Conservation (phyloP, 306 rosid species). For the Astragalus membranaceus region DNA sequence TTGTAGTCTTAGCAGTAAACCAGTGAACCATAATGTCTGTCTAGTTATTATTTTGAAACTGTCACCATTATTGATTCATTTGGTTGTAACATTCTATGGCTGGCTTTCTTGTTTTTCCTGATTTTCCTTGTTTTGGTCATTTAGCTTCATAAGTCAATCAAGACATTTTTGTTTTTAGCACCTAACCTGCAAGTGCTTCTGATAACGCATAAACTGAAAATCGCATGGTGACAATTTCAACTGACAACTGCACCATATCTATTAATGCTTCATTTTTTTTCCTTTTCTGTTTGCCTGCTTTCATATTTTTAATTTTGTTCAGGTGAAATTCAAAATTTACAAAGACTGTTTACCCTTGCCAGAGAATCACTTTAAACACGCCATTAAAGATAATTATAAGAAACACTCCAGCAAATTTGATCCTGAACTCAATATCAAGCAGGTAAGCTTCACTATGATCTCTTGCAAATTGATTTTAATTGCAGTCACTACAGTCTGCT, state of each 20-base stretch:
- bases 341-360: slow-evolving; percentile 36
- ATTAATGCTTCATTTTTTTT: neutral
- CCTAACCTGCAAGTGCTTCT: neutral
- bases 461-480: neutral
- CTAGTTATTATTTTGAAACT: neutral
- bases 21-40: neutral
- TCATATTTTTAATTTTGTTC: slow-evolving; percentile 18
- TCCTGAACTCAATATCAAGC: slow-evolving; percentile 37
- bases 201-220: neutral
- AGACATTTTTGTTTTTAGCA: neutral
- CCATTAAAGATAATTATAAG: slow-evolving; percentile 38
- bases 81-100: neutral
- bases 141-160: neutral
- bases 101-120: neutral
- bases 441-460: slow-evolving; percentile 24
- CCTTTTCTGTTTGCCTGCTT: neutral
- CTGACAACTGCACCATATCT: neutral
- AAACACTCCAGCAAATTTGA: slow-evolving; percentile 29
- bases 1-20: neutral
- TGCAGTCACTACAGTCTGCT: neutral
- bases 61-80: neutral
- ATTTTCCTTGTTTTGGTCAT: neutral
- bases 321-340: slow-evolving; percentile 39
- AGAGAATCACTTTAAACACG: slow-evolving; percentile 33
- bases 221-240: neutral